Evolutionary conservation across 352 stramenopile genomes (phyloP), one percentile per base, ranked within the genome.

Genomic region (Phytophthora litchii): DNA sequence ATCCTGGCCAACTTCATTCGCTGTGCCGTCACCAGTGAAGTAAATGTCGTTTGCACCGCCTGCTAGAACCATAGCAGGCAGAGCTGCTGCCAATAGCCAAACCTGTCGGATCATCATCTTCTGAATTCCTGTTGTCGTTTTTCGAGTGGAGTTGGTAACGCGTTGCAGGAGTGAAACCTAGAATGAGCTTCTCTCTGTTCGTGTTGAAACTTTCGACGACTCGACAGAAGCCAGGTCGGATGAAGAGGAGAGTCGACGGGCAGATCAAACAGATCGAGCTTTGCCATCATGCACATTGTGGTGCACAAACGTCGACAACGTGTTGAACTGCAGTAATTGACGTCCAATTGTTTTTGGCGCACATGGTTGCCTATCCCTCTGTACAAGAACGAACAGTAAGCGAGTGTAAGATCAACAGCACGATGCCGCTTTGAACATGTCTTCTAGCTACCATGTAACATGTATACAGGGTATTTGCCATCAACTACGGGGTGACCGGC

Each of bases 21-120:
- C 62, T 10, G 79, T 86, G 58, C 69, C 75, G 8, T 82, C 66
- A 3, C 76, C 79, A 1, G 44, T 56, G 35, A 69, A 83, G 54
- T 79, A 73, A n/a, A 52, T 41, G 51, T 73, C 60, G 9, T 47
- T 52, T 21, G 54, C 48, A 9, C 27, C 50, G n/a, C 42, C 37
- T 21, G 54, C 56, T 12, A 60, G 16, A 9, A 50, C 52, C n/a
- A 70, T 35, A 10, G 45, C 29, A 3, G 68, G 61, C 12, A 74
- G 14, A 14, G 20, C 20, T 9, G 36, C 46, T n/a, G 20, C 36
- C 29, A 61, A 13, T 4, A 68, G 17, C 25, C 32, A 49, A 60
- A 62, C 10, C 9, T 61, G 56, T 57, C 45, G 62, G 25, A 66
- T 43, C 60, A 67, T 67, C 37, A 31, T 54, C 11, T 4, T 27